phyloP scores from a whole-genome alignment of 2,329 filamentous ascomycete species.

The Calonectria crousiana region DNA sequence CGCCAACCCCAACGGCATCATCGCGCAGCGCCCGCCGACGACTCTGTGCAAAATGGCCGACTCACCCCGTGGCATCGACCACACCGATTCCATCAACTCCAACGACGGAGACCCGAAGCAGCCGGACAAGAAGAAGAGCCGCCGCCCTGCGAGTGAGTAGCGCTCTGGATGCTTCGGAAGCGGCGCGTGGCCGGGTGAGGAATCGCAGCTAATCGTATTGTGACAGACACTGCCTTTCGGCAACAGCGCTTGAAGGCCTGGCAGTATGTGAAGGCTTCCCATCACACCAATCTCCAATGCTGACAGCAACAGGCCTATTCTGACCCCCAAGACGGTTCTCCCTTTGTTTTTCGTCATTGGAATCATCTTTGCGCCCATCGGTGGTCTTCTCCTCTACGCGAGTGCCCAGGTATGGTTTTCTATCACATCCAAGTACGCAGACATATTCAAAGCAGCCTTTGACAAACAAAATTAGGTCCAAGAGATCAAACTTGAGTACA shows the following conservation, averaged over 20 bases:
- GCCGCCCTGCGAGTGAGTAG: constrained; percentile 86
- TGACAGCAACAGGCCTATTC: constrained; percentile 78
- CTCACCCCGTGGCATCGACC: constrained; percentile 57
- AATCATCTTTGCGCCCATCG: constrained; percentile 93
- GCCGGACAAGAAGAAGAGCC: constrained; percentile 87
- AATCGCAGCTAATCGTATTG: constrained; percentile 34
- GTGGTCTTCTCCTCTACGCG: constrained; percentile 86
- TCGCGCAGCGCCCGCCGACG: constrained; percentile 35
- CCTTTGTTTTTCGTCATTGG: constrained; percentile 93
- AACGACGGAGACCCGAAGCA: constrained; percentile 64
- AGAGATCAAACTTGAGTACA: constrained; percentile 93
- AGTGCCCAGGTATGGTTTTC: constrained; percentile 75
- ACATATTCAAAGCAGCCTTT: background rate
- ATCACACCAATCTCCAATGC: constrained; percentile 37
- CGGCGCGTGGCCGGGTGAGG: background rate
- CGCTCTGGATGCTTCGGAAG: constrained; percentile 40
- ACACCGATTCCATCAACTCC: constrained; percentile 66
- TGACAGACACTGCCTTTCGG: constrained; percentile 90
- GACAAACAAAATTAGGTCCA: constrained; percentile 72
- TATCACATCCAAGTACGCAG: background rate
- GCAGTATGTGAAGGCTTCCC: constrained; percentile 75
- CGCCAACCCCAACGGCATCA: constrained; percentile 28
- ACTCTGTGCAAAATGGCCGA: constrained; percentile 59
- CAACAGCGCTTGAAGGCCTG: constrained; percentile 98
- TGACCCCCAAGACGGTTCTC: constrained; percentile 93